phyloP scores from a whole-genome alignment of 441 rosid species.

The Erysimum cheiri region DNA sequence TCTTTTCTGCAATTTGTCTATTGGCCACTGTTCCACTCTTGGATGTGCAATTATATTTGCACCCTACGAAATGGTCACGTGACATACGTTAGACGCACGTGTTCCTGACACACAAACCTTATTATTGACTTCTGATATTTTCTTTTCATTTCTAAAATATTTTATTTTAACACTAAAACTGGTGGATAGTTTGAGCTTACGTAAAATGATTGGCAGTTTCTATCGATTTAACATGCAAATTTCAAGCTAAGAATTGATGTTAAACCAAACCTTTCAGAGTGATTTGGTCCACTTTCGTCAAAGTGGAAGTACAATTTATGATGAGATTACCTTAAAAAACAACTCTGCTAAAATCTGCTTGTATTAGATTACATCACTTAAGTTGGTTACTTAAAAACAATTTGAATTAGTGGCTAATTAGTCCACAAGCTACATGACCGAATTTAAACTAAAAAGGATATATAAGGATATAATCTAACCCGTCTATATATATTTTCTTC shows the following conservation, averaged over 20 bases:
- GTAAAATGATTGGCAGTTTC: neutral
- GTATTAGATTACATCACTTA: too few relatives aligned
- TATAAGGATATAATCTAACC: too few relatives aligned
- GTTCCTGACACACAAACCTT: conserved; percentile 20
- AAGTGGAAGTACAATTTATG: neutral
- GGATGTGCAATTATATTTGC: conserved; percentile 19
- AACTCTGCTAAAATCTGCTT: neutral
- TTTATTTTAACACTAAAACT: neutral
- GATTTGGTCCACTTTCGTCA: too few relatives aligned
- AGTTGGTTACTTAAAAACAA: too few relatives aligned
- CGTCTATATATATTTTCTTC: too few relatives aligned
- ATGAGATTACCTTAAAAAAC: neutral
- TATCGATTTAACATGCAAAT: neutral
- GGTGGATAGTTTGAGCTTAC: neutral
- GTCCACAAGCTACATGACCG: too few relatives aligned
- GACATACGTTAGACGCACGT: conserved; percentile 28
- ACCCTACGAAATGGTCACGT: conserved; percentile 24
- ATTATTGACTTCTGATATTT: conserved; percentile 1
- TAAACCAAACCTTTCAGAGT: neutral
- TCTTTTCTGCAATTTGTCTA: conserved; percentile 36
- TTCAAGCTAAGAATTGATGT: neutral
- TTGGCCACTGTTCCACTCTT: conserved; percentile 30
- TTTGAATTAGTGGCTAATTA: too few relatives aligned
- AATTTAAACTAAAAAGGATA: too few relatives aligned
- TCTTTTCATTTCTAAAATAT: neutral